phyloP scores from a whole-genome alignment of 371 early-diverging fungal genomes.

The Rhizopus arrhizus region DNA sequence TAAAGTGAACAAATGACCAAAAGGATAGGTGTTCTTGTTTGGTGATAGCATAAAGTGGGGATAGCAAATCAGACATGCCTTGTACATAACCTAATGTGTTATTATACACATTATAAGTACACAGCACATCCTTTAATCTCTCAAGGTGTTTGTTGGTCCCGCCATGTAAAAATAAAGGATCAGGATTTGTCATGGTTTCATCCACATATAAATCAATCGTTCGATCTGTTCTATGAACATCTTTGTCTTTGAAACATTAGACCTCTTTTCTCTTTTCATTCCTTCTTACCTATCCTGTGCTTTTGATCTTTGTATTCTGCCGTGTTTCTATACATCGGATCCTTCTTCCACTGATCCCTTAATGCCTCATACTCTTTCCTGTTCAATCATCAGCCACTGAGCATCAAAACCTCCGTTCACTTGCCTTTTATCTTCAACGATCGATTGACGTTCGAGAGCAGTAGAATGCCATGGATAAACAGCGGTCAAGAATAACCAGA shows the following conservation, averaged over 20 bases:
- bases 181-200: conserved; percentile 64
- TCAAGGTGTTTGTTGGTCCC: conserved; percentile 75
- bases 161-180: conserved; percentile 39
- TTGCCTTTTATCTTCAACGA: conserved; percentile 55
- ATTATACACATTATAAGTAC: conserved; percentile 80
- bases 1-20: conserved; percentile 86
- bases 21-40: conserved; percentile 84
- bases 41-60: conserved; percentile 85
- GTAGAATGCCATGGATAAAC: conserved; percentile 87
- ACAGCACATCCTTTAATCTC: conserved; percentile 77
- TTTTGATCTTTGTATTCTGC: conserved; percentile 77
- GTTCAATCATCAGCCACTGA: conserved; percentile 65
- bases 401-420: conserved; percentile 70
- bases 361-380: conserved; percentile 69
- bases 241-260: conserved; percentile 67
- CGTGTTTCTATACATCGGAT: conserved; percentile 53
- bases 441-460: conserved; percentile 64
- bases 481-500: conserved; percentile 86
- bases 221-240: conserved; percentile 91
- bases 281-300: conserved; percentile 69
- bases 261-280: background rate
- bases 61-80: conserved; percentile 95
- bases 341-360: conserved; percentile 74
- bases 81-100: conserved; percentile 84
- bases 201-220: conserved; percentile 76